These are phyloP conservation scores for Fragosphaeria purpurea DNA, from an alignment of 2,329 filamentous ascomycete genomes.

Conservation along the genomic window DNA sequence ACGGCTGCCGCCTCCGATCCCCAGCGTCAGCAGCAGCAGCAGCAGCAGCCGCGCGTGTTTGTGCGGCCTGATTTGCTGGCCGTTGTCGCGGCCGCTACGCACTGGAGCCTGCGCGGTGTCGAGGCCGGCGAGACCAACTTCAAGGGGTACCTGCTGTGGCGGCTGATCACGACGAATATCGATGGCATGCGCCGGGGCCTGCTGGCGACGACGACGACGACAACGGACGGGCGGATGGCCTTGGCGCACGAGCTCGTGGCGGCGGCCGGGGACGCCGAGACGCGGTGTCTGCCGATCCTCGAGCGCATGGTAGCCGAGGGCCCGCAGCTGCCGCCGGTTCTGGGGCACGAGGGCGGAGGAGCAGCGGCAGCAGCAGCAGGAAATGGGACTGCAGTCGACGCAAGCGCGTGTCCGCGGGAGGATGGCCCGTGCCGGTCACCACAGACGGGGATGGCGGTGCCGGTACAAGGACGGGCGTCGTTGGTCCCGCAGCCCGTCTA, in stretches of 20 bases:
- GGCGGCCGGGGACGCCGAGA: conserved; percentile 12
- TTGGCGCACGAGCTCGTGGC: conserved; percentile 2
- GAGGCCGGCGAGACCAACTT: conserved; percentile 37
- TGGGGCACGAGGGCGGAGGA: conserved; percentile 7
- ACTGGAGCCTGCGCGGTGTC: conserved; percentile 7
- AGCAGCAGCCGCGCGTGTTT: not conserved
- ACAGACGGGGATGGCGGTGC: not conserved
- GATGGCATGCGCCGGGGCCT: conserved; percentile 29
- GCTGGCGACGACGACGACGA: conserved; percentile 21
- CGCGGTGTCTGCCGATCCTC: conserved; percentile 16
- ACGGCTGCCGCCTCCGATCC: too few relatives aligned
- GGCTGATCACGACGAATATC: conserved; percentile 29
- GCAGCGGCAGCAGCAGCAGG: not conserved
- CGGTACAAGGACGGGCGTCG: not conserved
- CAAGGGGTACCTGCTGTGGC: conserved; percentile 39
- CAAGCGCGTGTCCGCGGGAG: not conserved
- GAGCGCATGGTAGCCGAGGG: conserved; percentile 9
- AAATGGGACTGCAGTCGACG: not conserved
- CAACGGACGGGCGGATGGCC: conserved; percentile 5
- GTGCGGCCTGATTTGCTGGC: conserved; percentile 2
- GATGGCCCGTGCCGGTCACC: conserved; percentile 4
- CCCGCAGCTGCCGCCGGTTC: not conserved
- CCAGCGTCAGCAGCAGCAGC: not conserved
- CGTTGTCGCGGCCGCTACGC: conserved; percentile 1
- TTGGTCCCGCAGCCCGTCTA: too few relatives aligned